Evolutionary conservation across 106 monocot species (phyloP).

Genomic region (Posidonia australis): DNA sequence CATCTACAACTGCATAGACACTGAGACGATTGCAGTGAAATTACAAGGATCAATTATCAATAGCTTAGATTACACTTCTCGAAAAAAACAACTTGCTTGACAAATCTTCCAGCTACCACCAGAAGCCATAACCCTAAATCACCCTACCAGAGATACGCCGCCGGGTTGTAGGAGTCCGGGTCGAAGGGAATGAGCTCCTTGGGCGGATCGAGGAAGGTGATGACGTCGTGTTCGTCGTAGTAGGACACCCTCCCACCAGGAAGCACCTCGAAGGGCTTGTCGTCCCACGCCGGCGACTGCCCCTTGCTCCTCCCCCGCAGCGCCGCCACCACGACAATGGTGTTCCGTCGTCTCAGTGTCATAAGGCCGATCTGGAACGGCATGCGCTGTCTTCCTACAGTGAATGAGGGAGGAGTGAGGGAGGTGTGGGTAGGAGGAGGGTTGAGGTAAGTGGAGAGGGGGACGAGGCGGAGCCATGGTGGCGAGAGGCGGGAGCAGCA

Average conservation of each 20-base stretch:
- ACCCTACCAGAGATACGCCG: conserved; percentile 62
- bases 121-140: not conserved
- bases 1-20: too few relatives aligned
- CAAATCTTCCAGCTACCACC: not conserved
- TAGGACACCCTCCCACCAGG: conserved; percentile 36
- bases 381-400: too few relatives aligned
- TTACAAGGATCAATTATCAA: too few relatives aligned
- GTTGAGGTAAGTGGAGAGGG: too few relatives aligned
- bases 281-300: conserved; percentile 47
- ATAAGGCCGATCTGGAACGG: too few relatives aligned
- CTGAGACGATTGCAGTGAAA: too few relatives aligned
- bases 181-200: conserved; percentile 75
- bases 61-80: not conserved
- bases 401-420: too few relatives aligned
- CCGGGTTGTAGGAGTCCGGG: conserved; percentile 57
- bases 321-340: not conserved
- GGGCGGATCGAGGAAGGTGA: conserved; percentile 54
- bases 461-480: too few relatives aligned
- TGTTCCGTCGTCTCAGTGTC: not conserved
- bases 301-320: not conserved
- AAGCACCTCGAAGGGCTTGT: conserved; percentile 57
- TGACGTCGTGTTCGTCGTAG: conserved; percentile 67
- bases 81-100: not conserved
- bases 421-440: too few relatives aligned
- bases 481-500: too few relatives aligned